phyloP scores from a whole-genome alignment of 495 filamentous ascomycete species.

The Apiosordaria backusii region DNA sequence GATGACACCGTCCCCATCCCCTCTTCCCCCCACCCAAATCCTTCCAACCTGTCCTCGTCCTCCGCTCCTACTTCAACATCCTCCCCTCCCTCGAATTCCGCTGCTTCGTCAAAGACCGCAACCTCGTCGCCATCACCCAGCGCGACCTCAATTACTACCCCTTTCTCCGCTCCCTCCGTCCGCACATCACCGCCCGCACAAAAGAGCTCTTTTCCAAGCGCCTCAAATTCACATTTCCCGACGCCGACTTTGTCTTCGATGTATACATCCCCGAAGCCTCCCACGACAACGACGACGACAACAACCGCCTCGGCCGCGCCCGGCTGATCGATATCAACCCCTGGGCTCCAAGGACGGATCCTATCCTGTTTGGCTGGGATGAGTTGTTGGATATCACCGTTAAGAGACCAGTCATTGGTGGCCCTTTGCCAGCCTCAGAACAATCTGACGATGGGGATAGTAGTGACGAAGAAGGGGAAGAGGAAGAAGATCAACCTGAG shows the following conservation, averaged over 20 bases:
- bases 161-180: slow-evolving; percentile 66
- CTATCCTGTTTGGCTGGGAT: slow-evolving; percentile 83
- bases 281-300: slow-evolving; percentile 45
- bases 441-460: slow-evolving; percentile 32
- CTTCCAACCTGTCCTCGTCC: slow-evolving; percentile 58
- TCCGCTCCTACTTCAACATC: slow-evolving; percentile 81
- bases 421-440: slow-evolving; percentile 35
- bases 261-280: slow-evolving; percentile 81
- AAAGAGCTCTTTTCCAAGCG: slow-evolving; percentile 70
- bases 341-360: slow-evolving; percentile 87
- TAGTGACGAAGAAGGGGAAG: slow-evolving; percentile 47
- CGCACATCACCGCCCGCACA: slow-evolving; percentile 58
- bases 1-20: slow-evolving; percentile 61
- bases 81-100: slow-evolving; percentile 92
- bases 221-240: slow-evolving; percentile 67
- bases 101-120: slow-evolving; percentile 80
- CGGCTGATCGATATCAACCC: slow-evolving; percentile 94
- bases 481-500: slow-evolving; percentile 64
- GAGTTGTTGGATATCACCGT: slow-evolving; percentile 74
- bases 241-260: slow-evolving; percentile 83
- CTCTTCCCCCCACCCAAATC: not conserved
- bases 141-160: slow-evolving; percentile 87
- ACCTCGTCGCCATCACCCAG: slow-evolving; percentile 79
- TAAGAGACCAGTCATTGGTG: slow-evolving; percentile 45
- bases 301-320: slow-evolving; percentile 52